phyloP scores from a whole-genome alignment of 1,139 yeast species.

The Yamadazyma sp. region DNA sequence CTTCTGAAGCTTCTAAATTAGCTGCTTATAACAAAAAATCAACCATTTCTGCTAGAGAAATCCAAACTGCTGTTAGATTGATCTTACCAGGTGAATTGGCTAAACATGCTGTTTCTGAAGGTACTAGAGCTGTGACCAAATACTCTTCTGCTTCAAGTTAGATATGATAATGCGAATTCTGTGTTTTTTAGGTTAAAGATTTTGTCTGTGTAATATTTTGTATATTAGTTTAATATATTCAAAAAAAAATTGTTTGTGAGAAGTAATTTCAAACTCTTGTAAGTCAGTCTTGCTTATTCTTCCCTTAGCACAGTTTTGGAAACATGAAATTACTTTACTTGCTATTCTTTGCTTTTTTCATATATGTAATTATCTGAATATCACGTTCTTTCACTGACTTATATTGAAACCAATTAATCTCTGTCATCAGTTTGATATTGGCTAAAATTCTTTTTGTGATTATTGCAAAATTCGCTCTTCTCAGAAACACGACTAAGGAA shows the following conservation, averaged over 20 bases:
- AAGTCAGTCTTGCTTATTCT: too few species aligned
- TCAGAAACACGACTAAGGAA: too few species aligned
- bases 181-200: slow-evolving; percentile 1
- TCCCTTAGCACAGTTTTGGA: background rate
- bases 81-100: slow-evolving; percentile 99
- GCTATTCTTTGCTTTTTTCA: slow-evolving; percentile 1
- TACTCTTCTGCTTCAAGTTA: slow-evolving; percentile 82
- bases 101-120: slow-evolving; percentile 98
- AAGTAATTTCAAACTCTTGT: too few species aligned
- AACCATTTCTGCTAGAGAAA: slow-evolving; percentile 98
- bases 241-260: slow-evolving; percentile 1
- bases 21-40: slow-evolving; percentile 99
- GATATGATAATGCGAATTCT: background rate
- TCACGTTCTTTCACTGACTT: too few species aligned
- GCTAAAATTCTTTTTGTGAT: background rate
- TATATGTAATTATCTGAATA: slow-evolving; percentile 1
- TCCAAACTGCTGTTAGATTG: slow-evolving; percentile 98
- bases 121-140: slow-evolving; percentile 99
- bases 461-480: slow-evolving; percentile 1
- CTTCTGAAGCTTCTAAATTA: slow-evolving; percentile 97
- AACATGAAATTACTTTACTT: slow-evolving; percentile 2
- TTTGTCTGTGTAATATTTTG: slow-evolving; percentile 14
- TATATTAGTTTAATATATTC: slow-evolving; percentile 10
- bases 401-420: too few species aligned
- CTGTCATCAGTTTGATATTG: too few species aligned